Evolutionary conservation across 176 grass and related monocot species (phyloP), one percentile per base, ranked within the genome.

Genomic region (Lolium rigidum): DNA sequence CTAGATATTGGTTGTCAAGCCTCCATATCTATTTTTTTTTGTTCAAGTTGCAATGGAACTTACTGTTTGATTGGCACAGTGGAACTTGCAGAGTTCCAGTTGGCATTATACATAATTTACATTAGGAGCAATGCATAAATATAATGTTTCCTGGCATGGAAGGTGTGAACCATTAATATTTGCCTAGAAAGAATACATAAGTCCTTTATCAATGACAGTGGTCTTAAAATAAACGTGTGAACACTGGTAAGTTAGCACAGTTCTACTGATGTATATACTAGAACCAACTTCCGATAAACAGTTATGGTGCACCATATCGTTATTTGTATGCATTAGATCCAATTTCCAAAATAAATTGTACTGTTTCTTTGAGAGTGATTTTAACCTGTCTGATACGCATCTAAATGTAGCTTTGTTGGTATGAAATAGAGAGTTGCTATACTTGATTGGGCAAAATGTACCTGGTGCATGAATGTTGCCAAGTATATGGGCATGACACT

Each of bases 131-230:
- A 70, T 62, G 11, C 50, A 65, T 74, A 22, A 44, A 68, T 18
- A 77, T 8, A 55, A 11, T 0, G 7, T 89, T 73, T 84, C 10
- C 5, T 44, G 16, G 7, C 22, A 31, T 72, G 15, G 46, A 65
- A 85, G 69, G 13, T 74, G 1, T 28, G 41, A 37, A 43, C 43
- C 54, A 55, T 61, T 63, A 65, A 47, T 85, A 48, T 64, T 89
- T 65, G 9, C 37, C 16, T 85, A 78, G 37, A 65, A 85, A 65
- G 35, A 48, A 58, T 56, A 25, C 24, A 50, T 5, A 81, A 81
- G 24, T 81, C 13, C 10, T 61, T 41, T 10, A 62, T 62, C 4
- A 47, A 84, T 84, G 41, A 64, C 28, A 80, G 1, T 31, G 63
- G 24, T 64, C 59, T 73, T 84, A 73, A 74, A 61, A 43, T 80